phyloP scores from a whole-genome alignment of 768 basidiomycete species.

The Trametopsis cervina region DNA sequence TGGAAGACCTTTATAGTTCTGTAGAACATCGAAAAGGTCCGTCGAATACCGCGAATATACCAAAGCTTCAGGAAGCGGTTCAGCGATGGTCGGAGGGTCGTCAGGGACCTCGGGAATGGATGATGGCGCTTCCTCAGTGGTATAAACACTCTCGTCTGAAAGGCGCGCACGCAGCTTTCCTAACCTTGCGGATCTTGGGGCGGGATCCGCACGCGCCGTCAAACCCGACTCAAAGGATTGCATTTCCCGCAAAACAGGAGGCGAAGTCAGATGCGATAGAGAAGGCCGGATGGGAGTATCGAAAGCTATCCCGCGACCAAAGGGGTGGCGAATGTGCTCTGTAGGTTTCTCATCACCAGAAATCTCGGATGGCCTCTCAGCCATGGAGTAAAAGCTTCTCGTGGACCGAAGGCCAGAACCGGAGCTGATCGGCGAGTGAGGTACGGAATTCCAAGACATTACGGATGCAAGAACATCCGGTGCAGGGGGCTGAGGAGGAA shows the following conservation, averaged over 20 bases:
- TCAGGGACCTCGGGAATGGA: constrained; percentile 8
- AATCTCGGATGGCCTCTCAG: constrained; percentile 4
- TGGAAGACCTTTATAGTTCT: constrained; percentile 73
- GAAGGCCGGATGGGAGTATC: constrained; percentile 48
- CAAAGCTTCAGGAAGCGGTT: constrained; percentile 33
- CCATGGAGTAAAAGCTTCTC: constrained; percentile 23
- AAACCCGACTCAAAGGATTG: constrained; percentile 82
- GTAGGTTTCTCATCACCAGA: constrained; percentile 8
- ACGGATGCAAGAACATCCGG: constrained; percentile 58
- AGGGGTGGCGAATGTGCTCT: constrained; percentile 42
- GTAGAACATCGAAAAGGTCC: constrained; percentile 74
- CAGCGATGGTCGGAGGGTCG: constrained; percentile 10
- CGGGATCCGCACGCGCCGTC: constrained; percentile 55
- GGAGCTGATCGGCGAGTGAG: constrained; percentile 33
- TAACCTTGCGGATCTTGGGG: constrained; percentile 14
- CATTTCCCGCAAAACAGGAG: constrained; percentile 67
- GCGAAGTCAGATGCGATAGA: constrained; percentile 26
- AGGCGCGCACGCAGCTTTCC: constrained; percentile 12
- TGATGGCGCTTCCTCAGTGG: constrained; percentile 11
- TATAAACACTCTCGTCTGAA: constrained; percentile 8
- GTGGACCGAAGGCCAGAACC: constrained; percentile 23
- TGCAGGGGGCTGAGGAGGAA: constrained; percentile 16
- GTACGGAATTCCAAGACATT: constrained; percentile 49
- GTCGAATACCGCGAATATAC: constrained; percentile 53
- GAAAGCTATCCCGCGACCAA: constrained; percentile 57